Percentiles rank a stretch among this genome's conserved stretches.
phyloP scores from a whole-genome alignment of 768 basidiomycete species.

The Trametes maxima region DNA sequence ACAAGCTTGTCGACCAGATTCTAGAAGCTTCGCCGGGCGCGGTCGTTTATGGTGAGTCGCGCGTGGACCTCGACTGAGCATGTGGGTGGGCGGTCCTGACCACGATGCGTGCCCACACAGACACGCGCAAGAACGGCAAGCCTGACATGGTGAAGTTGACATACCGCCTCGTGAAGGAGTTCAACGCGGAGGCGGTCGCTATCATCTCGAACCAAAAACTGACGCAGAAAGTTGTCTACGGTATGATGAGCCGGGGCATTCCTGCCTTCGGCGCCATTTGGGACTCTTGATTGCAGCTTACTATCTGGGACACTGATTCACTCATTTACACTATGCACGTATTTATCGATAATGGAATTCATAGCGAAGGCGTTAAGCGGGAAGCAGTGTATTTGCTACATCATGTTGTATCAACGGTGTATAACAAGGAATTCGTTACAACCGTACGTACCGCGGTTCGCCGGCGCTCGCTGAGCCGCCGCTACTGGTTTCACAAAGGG shows the following conservation, averaged over 20 bases:
- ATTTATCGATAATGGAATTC: no score
- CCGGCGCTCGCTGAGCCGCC: no score
- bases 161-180: slow-evolving; percentile 38
- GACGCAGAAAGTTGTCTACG: slow-evolving; percentile 59
- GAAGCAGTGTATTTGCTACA: no score
- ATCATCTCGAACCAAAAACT: slow-evolving; percentile 62
- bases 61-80: not conserved
- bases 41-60: slow-evolving; percentile 54
- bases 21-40: slow-evolving; percentile 56
- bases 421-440: no score
- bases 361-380: no score
- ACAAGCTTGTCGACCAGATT: slow-evolving; percentile 59
- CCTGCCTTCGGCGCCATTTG: slow-evolving; percentile 66
- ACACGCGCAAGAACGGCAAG: slow-evolving; percentile 39
- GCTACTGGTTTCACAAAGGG: no score
- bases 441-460: no score
- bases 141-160: slow-evolving; percentile 43
- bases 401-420: no score
- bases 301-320: no score
- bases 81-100: not conserved
- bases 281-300: slow-evolving; percentile 45
- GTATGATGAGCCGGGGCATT: slow-evolving; percentile 59
- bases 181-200: slow-evolving; percentile 50
- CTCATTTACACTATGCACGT: no score
- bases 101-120: slow-evolving; percentile 13